phyloP scores from a whole-genome alignment of 352 stramenopile species.

The Pythium periplocum region DNA sequence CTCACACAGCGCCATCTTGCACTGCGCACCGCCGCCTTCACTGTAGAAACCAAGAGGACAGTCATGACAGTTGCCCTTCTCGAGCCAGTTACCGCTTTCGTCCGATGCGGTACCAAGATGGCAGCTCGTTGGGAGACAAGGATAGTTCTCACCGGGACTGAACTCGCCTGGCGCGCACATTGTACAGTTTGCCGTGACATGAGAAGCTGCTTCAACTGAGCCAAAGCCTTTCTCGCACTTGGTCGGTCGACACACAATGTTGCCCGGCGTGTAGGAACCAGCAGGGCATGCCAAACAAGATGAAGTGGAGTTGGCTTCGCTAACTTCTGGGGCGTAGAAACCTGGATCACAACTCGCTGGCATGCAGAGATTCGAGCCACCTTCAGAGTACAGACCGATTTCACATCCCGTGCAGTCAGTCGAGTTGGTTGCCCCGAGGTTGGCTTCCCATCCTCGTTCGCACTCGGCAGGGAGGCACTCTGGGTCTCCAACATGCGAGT shows the following conservation, averaged over 20 bases:
- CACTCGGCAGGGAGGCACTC: slow-evolving; percentile 29
- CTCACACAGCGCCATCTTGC: slow-evolving; percentile 29
- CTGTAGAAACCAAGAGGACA: slow-evolving; percentile 35
- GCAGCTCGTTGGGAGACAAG: slow-evolving; percentile 28
- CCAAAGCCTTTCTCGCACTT: slow-evolving; percentile 32
- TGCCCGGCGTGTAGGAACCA: slow-evolving; percentile 33
- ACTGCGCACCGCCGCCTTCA: slow-evolving; percentile 27
- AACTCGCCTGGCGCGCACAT: slow-evolving; percentile 31
- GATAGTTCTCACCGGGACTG: slow-evolving; percentile 44
- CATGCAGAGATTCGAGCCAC: slow-evolving; percentile 23
- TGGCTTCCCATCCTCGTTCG: slow-evolving; percentile 31
- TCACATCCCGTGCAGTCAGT: slow-evolving; percentile 40
- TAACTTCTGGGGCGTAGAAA: slow-evolving; percentile 28
- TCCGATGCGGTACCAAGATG: slow-evolving; percentile 24
- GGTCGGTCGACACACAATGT: slow-evolving; percentile 27
- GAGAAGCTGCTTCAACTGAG: slow-evolving; percentile 27
- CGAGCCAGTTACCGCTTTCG: slow-evolving; percentile 26
- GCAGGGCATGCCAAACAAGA: slow-evolving; percentile 27
- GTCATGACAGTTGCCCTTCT: slow-evolving; percentile 38
- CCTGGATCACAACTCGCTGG: slow-evolving; percentile 31
- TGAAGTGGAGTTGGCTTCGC: slow-evolving; percentile 13
- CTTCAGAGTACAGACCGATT: slow-evolving; percentile 34
- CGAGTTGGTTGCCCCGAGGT: slow-evolving; percentile 26
- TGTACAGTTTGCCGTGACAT: slow-evolving; percentile 37
- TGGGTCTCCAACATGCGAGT: slow-evolving; percentile 13